Evolutionary conservation across 129 eudicot genomes (phyloP).

Genomic region (Flaveria bidentis): DNA sequence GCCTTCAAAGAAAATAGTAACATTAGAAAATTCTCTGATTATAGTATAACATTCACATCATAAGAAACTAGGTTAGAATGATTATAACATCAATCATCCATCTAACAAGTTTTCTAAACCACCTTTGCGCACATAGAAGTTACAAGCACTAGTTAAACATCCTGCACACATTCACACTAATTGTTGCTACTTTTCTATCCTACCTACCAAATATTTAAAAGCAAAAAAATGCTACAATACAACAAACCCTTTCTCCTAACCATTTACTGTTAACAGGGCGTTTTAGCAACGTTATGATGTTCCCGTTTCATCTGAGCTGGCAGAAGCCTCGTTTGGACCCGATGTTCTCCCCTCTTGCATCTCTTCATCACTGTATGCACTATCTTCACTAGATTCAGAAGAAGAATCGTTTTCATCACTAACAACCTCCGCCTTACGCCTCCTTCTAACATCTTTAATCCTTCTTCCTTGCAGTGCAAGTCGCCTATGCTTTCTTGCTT

Average conservation of each 20-base stretch:
- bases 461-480: slow-evolving; percentile 68
- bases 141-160: slow-evolving; percentile 26
- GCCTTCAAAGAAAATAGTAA: neutral
- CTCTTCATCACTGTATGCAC: slow-evolving; percentile 62
- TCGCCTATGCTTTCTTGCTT: slow-evolving; percentile 67
- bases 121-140: slow-evolving; percentile 21
- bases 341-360: slow-evolving; percentile 32
- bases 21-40: neutral
- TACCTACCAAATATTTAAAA: slow-evolving; percentile 13
- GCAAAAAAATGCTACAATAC: slow-evolving; percentile 27
- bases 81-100: slow-evolving; percentile 1
- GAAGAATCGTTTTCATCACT: slow-evolving; percentile 48
- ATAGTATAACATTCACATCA: neutral
- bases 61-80: neutral
- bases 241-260: slow-evolving; percentile 26
- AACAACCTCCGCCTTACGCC: slow-evolving; percentile 58
- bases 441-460: slow-evolving; percentile 41
- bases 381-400: slow-evolving; percentile 63
- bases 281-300: slow-evolving; percentile 16
- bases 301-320: slow-evolving; percentile 62
- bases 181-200: slow-evolving; percentile 17
- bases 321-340: slow-evolving; percentile 59
- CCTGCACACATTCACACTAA: slow-evolving; percentile 32
- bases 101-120: slow-evolving; percentile 17
- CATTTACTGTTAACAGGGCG: slow-evolving; percentile 19